phyloP scores from a whole-genome alignment of 805 yeast genomes.

The Schwanniomyces pseudopolymorphus region DNA sequence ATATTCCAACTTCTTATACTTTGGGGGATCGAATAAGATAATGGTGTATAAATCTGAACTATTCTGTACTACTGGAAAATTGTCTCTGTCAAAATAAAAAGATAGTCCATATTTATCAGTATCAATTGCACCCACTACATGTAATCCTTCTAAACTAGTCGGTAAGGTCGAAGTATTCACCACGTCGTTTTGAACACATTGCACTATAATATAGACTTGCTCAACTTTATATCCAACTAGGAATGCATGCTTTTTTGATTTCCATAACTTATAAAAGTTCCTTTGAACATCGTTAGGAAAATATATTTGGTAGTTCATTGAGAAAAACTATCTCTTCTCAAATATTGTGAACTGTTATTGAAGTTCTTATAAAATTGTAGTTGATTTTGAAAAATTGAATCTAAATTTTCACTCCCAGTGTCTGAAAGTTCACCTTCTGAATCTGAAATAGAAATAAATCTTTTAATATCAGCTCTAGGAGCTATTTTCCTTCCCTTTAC shows the following conservation, averaged over 20 bases:
- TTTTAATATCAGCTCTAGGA: background rate
- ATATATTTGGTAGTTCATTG: constrained; percentile 29
- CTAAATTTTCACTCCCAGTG: constrained; percentile 8
- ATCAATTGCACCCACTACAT: constrained; percentile 16
- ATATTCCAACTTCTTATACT: constrained; percentile 68
- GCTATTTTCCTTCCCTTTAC: background rate
- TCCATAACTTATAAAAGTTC: background rate
- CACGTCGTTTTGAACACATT: constrained; percentile 4
- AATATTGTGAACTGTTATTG: constrained; percentile 43
- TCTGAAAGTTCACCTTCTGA: background rate
- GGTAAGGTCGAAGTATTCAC: constrained; percentile 4
- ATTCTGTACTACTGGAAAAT: constrained; percentile 13
- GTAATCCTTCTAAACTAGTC: constrained; percentile 10
- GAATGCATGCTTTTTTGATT: background rate
- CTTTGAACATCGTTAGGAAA: constrained; percentile 30
- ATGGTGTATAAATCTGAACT: constrained; percentile 9
- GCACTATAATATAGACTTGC: constrained; percentile 21
- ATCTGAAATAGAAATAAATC: background rate
- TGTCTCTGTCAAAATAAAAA: constrained; percentile 4
- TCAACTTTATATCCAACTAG: constrained; percentile 24
- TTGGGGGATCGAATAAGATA: constrained; percentile 68
- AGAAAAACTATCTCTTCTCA: constrained; percentile 41
- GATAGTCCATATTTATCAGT: constrained; percentile 6
- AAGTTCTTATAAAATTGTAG: constrained; percentile 20
- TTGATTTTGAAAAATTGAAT: constrained; percentile 9